phyloP scores from a whole-genome alignment of 176 grass and related monocot genomes.

The Cenchrus americanus region DNA sequence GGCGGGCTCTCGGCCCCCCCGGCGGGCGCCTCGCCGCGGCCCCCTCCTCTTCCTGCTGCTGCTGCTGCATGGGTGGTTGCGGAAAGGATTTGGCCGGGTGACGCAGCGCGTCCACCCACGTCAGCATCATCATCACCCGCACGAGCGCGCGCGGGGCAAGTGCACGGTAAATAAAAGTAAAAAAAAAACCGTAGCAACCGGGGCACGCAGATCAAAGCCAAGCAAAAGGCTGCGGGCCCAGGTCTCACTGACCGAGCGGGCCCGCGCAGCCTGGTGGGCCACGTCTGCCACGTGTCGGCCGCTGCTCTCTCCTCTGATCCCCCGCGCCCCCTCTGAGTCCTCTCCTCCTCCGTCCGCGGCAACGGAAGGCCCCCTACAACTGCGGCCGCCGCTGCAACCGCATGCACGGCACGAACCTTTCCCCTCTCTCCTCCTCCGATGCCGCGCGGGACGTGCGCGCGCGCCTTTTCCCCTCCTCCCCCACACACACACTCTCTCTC shows the following conservation, averaged over 20 bases:
- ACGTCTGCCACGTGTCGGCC: conserved; percentile 6
- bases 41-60: too few species aligned
- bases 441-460: conserved; percentile 9
- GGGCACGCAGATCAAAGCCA: background rate
- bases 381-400: background rate
- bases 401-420: conserved; percentile 5
- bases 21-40: too few species aligned
- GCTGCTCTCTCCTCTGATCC: background rate
- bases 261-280: background rate
- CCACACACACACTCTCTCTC: conserved; percentile 37
- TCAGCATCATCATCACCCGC: conserved; percentile 3
- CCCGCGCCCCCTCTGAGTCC: background rate
- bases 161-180: background rate
- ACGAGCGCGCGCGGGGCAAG: background rate
- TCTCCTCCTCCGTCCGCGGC: conserved; percentile 5
- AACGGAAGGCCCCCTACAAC: background rate
- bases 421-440: background rate
- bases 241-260: background rate
- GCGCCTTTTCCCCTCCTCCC: background rate
- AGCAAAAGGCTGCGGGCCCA: background rate
- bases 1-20: background rate
- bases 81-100: background rate
- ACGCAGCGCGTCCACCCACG: conserved; percentile 35
- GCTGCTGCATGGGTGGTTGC: conserved; percentile 18
- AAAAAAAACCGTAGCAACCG: background rate